Base-by-base conservation (phyloP, 495 filamentous ascomycete species). In the Podospora didyma region DNA sequence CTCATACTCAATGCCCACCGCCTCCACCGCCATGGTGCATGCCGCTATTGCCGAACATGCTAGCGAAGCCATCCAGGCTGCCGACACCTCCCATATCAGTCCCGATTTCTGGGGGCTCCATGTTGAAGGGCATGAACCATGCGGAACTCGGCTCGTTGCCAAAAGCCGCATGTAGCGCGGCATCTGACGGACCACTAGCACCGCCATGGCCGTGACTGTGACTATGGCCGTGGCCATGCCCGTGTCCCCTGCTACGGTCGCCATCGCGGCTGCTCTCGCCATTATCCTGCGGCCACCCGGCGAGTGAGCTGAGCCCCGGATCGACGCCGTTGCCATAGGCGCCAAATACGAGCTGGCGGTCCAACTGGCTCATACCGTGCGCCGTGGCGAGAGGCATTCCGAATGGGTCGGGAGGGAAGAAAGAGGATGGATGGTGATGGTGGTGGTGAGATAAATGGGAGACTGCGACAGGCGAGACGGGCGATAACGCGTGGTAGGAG, bases 111-210 rank as follows among this genome's bases (percentile, higher is more conserved):
- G 83, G 83, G 50, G 89, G 89, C 59, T 91, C 88, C 73, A 93
- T 83, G 64, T 96, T 97, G 74, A 96, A 97, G 2, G 92, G 92
- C 75, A 96, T 85, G 71, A 96, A 96, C 92, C 92, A 97, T 21
- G 92, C 90, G 44, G 79, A 82, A 52, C 86, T 90, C 1, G 87
- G 71, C 58, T 80, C 78, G 34, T 41, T 47, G 12, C 63, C 61
- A 48, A 69, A 69, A 12, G 64, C 64, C 1, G 65, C 62, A 39
- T 66, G 65, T 31, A 70, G 44, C 17, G 63, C 63, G 14, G 66
- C 61, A 19, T 66, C 63, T n/a, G 56, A 37, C 1, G 44, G 20
- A 14, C 22, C 51, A 19, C 57, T 41, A 0, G 34, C 52, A 1
- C 42, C 52, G 0, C 51, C 60, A 6, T 49, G 35, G 0, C 28